A percentile compares a stretch with the other conserved stretches of the same genome.
Evolutionary conservation across 768 basidiomycete genomes (phyloP).

Genomic region (Stropharia rugosoannulata): DNA sequence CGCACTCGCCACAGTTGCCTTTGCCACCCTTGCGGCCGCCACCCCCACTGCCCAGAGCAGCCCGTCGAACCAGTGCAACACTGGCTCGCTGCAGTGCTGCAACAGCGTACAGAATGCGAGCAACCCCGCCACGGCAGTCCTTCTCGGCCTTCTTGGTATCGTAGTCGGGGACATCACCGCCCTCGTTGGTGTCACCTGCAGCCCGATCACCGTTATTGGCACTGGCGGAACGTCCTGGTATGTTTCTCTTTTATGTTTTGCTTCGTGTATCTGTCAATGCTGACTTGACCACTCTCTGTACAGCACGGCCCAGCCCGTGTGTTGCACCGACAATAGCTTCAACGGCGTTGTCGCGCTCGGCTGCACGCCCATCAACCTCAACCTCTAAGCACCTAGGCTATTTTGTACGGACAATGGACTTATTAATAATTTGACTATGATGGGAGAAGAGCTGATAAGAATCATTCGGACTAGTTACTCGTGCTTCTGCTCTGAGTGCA

Average conservation of each 20-base stretch:
- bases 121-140: background rate
- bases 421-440: no score
- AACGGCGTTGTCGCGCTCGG: slow-evolving; percentile 1
- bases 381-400: background rate
- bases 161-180: slow-evolving; percentile 18
- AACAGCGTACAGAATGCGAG: slow-evolving; percentile 17
- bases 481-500: no score
- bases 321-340: slow-evolving; percentile 1
- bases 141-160: slow-evolving; percentile 21
- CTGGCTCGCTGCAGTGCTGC: slow-evolving; percentile 26
- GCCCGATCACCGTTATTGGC: slow-evolving; percentile 23
- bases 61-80: slow-evolving; percentile 17
- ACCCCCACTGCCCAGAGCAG: background rate
- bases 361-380: background rate
- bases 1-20: background rate
- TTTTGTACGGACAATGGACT: no score
- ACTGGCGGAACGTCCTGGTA: slow-evolving; percentile 18
- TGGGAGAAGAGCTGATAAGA: no score
- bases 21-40: slow-evolving; percentile 14
- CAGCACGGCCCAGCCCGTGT: background rate
- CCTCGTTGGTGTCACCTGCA: slow-evolving; percentile 23
- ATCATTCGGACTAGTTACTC: no score
- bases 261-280: no score
- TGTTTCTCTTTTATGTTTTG: background rate
- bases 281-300: background rate